Evolutionary conservation across 2,329 filamentous ascomycete genomes (phyloP).

Genomic region (Alternaria tenuissima): DNA sequence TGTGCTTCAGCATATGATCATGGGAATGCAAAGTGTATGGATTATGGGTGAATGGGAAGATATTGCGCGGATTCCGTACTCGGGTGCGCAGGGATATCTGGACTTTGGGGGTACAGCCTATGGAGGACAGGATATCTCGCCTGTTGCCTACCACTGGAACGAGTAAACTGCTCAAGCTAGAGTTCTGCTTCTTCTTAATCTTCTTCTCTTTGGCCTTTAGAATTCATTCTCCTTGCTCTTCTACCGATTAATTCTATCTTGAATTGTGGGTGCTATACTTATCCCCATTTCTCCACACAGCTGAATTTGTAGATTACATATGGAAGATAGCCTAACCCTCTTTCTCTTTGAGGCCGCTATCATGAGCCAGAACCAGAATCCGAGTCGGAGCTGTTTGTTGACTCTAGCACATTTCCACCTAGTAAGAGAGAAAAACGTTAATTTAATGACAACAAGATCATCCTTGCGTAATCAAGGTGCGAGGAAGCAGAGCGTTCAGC

Average conservation of each 20-base stretch:
- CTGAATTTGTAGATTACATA: neutral
- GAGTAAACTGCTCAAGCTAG: neutral
- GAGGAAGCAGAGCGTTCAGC: no score
- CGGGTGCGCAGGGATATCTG: conserved; percentile 55
- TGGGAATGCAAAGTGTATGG: conserved; percentile 61
- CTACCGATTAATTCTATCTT: neutral
- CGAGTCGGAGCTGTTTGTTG: no score
- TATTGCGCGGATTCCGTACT: conserved; percentile 46
- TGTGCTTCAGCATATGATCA: conserved; percentile 65
- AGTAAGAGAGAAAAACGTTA: no score
- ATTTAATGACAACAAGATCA: no score
- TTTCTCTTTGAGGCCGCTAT: neutral
- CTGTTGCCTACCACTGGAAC: conserved; percentile 22
- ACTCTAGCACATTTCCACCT: no score
- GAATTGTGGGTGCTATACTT: neutral
- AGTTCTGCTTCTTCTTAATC: neutral
- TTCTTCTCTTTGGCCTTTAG: neutral
- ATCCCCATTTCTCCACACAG: neutral
- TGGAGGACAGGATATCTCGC: conserved; percentile 34
- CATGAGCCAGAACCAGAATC: no score
- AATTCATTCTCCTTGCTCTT: neutral
- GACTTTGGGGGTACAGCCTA: conserved; percentile 56
- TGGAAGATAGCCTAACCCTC: neutral
- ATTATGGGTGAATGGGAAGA: conserved; percentile 55
- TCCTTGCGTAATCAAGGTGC: neutral